Conservation (phyloP, 2,329 filamentous ascomycete genomes). For the Ceratocystiopsis sp. region DNA sequence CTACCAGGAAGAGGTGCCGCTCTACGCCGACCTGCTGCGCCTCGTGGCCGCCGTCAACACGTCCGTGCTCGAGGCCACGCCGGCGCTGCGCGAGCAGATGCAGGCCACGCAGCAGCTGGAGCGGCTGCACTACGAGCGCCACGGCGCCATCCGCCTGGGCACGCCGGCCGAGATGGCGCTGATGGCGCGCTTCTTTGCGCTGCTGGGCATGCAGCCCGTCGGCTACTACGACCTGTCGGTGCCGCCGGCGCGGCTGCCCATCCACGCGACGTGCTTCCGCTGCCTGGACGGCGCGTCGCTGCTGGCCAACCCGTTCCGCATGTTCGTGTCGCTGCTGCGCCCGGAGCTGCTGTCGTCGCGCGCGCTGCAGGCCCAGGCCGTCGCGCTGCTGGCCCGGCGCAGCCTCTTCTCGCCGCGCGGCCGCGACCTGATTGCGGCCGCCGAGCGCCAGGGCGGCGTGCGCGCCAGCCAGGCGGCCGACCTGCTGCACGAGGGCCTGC, state of each 20-base stretch:
- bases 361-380: no score
- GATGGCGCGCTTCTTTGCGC: slow-evolving; percentile 25
- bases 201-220: slow-evolving; percentile 30
- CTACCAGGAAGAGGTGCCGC: slow-evolving; percentile 1
- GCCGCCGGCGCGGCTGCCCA: slow-evolving; percentile 24
- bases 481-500: slow-evolving; percentile 26
- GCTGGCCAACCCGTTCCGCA: slow-evolving; percentile 24
- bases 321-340: slow-evolving; percentile 21
- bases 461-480: slow-evolving; percentile 13
- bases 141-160: slow-evolving; percentile 32
- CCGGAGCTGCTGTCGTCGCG: slow-evolving; percentile 20
- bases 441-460: no score
- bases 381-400: no score
- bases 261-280: slow-evolving; percentile 35
- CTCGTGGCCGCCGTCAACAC: background rate
- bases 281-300: slow-evolving; percentile 20
- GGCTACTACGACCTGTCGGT: slow-evolving; percentile 33
- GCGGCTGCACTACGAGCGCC: slow-evolving; percentile 11
- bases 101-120: background rate
- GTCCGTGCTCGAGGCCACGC: background rate
- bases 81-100: background rate
- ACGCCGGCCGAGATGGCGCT: slow-evolving; percentile 24
- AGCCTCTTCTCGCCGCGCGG: no score
- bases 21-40: background rate
- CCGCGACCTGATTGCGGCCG: no score